A percentile compares a stretch with the other conserved stretches of the same genome.
Conservation (phyloP, 495 filamentous ascomycete genomes). For the Bathelium albidoporum region DNA sequence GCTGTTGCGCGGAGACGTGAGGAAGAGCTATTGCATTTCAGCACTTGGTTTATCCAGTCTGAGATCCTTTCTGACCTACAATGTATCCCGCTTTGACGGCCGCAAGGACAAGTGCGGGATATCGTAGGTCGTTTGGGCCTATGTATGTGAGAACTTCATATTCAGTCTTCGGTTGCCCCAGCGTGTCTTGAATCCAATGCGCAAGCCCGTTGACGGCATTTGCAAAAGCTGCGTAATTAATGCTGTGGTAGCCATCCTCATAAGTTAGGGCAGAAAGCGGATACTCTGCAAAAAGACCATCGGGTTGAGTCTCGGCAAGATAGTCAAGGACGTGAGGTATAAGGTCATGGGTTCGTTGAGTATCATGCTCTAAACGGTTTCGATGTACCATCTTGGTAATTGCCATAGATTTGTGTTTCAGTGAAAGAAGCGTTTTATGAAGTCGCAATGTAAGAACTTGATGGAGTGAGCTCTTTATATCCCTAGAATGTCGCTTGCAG, state of each 20-base stretch:
- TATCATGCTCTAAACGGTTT: background rate
- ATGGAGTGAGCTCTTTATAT: background rate
- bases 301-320: background rate
- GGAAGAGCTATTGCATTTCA: slow-evolving; percentile 1
- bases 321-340: background rate
- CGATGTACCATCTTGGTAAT: background rate
- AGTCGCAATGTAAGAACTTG: background rate
- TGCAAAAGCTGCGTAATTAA: slow-evolving; percentile 34
- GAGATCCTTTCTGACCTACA: background rate
- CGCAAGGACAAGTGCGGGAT: background rate
- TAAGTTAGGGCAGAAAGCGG: background rate
- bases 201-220: slow-evolving; percentile 36
- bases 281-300: background rate
- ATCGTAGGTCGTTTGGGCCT: slow-evolving; percentile 21
- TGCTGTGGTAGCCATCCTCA: slow-evolving; percentile 17
- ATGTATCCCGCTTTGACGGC: slow-evolving; percentile 4
- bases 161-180: slow-evolving; percentile 17
- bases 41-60: background rate
- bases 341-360: background rate
- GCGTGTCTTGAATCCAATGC: slow-evolving; percentile 29
- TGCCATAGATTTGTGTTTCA: background rate
- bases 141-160: slow-evolving; percentile 25
- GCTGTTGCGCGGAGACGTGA: background rate
- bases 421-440: background rate
- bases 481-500: background rate